Percentiles rank a stretch among this genome's conserved stretches.
These are phyloP conservation scores for Paraphaeosphaeria sporulosa DNA, from an alignment of 2,329 filamentous ascomycete species.

Conservation along the genomic window DNA sequence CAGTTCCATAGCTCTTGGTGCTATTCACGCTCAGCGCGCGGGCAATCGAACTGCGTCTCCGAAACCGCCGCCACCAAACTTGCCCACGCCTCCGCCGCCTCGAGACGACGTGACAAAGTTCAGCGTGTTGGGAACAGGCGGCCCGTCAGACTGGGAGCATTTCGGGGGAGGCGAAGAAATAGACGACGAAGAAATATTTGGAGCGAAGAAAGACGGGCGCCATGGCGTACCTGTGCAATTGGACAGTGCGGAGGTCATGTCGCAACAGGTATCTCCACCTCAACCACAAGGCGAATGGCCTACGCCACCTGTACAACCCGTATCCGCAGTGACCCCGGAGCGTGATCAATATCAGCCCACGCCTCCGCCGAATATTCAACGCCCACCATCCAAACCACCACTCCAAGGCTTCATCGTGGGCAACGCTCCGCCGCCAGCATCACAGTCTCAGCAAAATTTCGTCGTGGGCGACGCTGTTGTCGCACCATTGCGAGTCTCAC, in stretches of 20 bases:
- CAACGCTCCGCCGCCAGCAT: constrained; percentile 20
- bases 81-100: constrained; percentile 34
- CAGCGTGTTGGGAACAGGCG: constrained; percentile 44
- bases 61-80: constrained; percentile 26
- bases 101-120: constrained; percentile 39
- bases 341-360: constrained; percentile 42
- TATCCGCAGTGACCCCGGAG: constrained; percentile 20
- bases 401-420: constrained; percentile 32
- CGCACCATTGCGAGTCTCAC: constrained; percentile 12
- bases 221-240: constrained; percentile 25
- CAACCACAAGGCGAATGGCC: constrained; percentile 40
- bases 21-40: constrained; percentile 34
- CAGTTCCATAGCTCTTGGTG: constrained; percentile 43
- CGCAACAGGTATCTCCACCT: constrained; percentile 33
- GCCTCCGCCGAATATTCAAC: constrained; percentile 34
- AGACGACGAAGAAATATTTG: constrained; percentile 46
- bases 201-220: constrained; percentile 33
- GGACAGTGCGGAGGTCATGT: constrained; percentile 41
- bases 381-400: constrained; percentile 23
- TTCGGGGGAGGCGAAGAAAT: constrained; percentile 43
- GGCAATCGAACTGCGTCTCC: constrained; percentile 36
- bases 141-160: constrained; percentile 50
- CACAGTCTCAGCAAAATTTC: constrained; percentile 20
- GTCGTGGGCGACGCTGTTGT: constrained; percentile 31
- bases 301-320: constrained; percentile 36